Evolutionary conservation across 2,329 filamentous ascomycete genomes (phyloP), one percentile per base, ranked within the genome.

Genomic region (Aspergillus sp.): DNA sequence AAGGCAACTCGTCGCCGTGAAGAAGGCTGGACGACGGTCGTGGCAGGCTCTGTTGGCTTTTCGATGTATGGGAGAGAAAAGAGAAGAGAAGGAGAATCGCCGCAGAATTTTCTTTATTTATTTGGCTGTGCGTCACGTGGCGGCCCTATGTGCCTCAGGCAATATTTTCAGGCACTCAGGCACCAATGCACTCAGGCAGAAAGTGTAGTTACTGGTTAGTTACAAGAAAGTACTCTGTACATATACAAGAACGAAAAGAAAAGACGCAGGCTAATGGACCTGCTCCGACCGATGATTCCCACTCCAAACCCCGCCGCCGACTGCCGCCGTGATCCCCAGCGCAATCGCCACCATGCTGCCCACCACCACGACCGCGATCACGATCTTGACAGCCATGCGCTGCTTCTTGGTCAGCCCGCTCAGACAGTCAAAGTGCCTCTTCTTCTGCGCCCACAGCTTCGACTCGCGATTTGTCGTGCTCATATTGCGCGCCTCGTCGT

Each of bases 1-100:
- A 85, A 88, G 86, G 86, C 86, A 89, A 88, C 85, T 75, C 83
- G 80, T 79, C 83, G 85, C 81, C 83, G 82, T 85, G 73, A 58
- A 55, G 75, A 74, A 73, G 72, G 75, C 76, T 75, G 77, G 77
- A 81, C 84, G 82, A 81, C 78, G 83, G 85, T 88, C 86, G 86
- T 89, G 86, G 86, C 86, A 83, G 81, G 83, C 77, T 83, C 82
- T 78, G 82, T 82, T 80, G 70, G 69, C 32, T 69, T 84, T 85
- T 74, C 63, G 72, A 75, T 75, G 69, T 67, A 83, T 74, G 75
- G 74, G 72, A 76, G 74, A 77, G 74, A 42, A 77, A n/a, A n/a
- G n/a, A 79, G 74, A 71, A 63, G 60, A 64, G 69, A 65, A 62
- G 57, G 56, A 55, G 54, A 44, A 64, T 11, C 8, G 44, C 5